Base-by-base conservation (phyloP, 441 rosid species). In the Dalechampia spathulata region DNA sequence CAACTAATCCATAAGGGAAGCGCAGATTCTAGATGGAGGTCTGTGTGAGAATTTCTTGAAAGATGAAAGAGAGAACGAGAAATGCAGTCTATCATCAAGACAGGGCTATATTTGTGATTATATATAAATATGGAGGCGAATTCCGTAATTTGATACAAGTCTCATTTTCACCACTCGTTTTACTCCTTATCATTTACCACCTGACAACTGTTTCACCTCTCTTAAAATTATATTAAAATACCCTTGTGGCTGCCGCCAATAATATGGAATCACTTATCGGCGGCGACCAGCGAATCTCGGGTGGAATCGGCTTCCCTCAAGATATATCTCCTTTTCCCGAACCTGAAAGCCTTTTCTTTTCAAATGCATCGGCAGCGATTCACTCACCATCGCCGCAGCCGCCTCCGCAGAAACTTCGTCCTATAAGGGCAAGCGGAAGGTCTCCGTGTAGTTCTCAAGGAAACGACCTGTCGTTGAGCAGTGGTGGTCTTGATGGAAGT, bases 331-430 rank as follows among this genome's bases (percentile, higher is more conserved):
- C 84, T 10, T 87, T 87, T 19, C 72, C 75, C 15, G 60, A 55
- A 7, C 16, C 53, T 50, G 57, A 59, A 16, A 42, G 21, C 62
- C 27, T 49, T 49, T 32, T 49, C 13, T 36, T 55, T 10, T 38
- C 58, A n/a, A 30, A 12, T 55, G 27, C 60, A 28, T 34, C 51
- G 17, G 47, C 64, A 1, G 48, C 7, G 8, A 14, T 51, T 32
- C 56, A 64, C 55, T 11, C 64, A 22, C 17, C 67, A 7, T 86
- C 83, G 60, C 83, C 79, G 8, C 8, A 4, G 34, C 34, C 34
- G 34, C 34, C 34, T 4, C 34, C 8, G 32, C 88, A 72, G 79
- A 85, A 87, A 75, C 81, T 84, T 26, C 82, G 78, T 49, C 92
- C 96, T 1, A 79, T 87, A 27, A 75, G 92, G 62, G 74, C 64